Evolutionary conservation across 208 protist species (phyloP).

Genomic region (Eutreptiella sp.): DNA sequence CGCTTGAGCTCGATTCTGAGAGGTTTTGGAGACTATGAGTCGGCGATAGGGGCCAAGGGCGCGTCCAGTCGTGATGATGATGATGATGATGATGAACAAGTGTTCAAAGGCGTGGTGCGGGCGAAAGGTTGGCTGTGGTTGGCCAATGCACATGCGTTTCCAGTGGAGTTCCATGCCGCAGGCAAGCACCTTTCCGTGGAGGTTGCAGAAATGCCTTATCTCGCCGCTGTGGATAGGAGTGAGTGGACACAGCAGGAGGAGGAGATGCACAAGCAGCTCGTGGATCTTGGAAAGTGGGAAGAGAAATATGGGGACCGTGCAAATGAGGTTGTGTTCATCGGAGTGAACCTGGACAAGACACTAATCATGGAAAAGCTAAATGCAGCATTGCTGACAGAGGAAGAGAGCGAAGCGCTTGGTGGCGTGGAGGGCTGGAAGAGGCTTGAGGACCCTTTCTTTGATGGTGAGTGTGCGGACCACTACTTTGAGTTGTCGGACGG

Average conservation of each 20-base stretch:
- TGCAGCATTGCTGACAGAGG: conserved; percentile 17
- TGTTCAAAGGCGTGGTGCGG: conserved; percentile 36
- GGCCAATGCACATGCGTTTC: no score
- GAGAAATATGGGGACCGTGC: conserved; percentile 1
- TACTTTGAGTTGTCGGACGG: no score
- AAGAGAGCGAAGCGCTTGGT: conserved; percentile 14
- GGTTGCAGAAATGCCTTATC: not conserved
- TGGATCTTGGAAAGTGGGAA: not conserved
- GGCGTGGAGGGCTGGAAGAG: no score
- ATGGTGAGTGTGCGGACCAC: no score
- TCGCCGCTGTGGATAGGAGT: not conserved
- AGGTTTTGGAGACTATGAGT: not conserved
- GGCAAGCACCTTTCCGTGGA: conserved; percentile 22
- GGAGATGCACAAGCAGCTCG: conserved; percentile 4
- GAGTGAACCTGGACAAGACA: conserved; percentile 1
- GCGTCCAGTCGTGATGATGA: not conserved
- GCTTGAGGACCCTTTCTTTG: no score
- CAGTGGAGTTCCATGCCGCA: no score
- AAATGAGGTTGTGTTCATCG: conserved; percentile 21
- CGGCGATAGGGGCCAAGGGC: not conserved
- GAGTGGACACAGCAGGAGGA: no score
- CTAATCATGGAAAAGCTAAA: conserved; percentile 3
- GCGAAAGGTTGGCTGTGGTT: conserved; percentile 56
- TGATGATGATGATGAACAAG: no score
- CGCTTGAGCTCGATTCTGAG: conserved; percentile 33